Evolutionary conservation across 345 rosid genomes (phyloP).

Genomic region (Syzygium aromaticum): DNA sequence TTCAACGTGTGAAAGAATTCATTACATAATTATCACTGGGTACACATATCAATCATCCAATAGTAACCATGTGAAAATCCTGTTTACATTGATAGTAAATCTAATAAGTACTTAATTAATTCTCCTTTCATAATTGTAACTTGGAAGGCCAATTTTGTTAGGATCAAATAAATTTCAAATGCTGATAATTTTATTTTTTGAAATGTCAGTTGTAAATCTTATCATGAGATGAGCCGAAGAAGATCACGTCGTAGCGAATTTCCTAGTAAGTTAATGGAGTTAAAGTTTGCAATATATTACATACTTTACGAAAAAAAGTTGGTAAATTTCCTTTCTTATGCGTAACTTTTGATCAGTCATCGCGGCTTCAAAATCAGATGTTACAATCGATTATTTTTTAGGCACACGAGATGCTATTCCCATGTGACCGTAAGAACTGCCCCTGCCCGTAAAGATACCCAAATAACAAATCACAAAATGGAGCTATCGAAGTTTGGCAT

Average conservation of each 20-base stretch:
- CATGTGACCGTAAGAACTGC: not conserved
- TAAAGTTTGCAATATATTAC: fast-evolving
- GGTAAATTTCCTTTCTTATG: no score
- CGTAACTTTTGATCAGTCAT: not conserved
- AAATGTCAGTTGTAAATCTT: not conserved
- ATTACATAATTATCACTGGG: no score
- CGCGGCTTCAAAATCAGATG: not conserved
- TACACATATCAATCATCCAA: no score
- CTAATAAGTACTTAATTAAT: no score
- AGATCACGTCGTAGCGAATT: not conserved
- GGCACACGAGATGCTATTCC: not conserved
- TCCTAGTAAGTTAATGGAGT: not conserved
- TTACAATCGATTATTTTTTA: not conserved
- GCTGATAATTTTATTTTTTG: no score
- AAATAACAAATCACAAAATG: not conserved
- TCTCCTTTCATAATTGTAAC: not conserved
- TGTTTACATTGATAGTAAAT: no score
- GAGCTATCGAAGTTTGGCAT: not conserved
- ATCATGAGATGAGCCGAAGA: not conserved
- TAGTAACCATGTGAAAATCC: no score
- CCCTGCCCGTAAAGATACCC: not conserved
- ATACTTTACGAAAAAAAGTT: not conserved
- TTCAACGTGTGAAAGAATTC: no score
- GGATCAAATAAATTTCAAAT: not conserved
- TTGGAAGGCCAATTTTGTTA: not conserved